phyloP scores from a whole-genome alignment of 345 rosid genomes.

The Alliaria petiolata region DNA sequence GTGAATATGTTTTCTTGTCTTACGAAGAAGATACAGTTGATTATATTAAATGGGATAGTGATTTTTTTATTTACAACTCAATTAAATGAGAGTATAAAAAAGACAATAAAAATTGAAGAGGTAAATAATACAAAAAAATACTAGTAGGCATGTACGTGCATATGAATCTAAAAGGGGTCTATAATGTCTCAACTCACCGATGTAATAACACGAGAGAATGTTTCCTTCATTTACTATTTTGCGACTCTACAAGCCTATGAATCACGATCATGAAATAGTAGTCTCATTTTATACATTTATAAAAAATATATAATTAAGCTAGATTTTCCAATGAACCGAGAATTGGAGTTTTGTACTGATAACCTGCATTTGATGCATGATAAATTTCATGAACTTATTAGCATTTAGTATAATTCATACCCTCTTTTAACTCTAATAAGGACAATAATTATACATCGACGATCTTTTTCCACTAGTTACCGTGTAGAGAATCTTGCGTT shows the following conservation, averaged over 20 bases:
- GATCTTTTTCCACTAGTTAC: background rate
- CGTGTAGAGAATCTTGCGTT: background rate
- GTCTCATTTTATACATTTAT: background rate
- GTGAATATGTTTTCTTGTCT: background rate
- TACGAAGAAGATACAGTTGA: background rate
- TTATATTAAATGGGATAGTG: background rate
- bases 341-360: background rate
- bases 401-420: background rate
- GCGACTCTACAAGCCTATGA: background rate
- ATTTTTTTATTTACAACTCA: background rate
- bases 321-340: background rate
- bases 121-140: no score
- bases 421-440: background rate
- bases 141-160: constrained; percentile 13
- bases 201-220: constrained; percentile 31
- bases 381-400: background rate
- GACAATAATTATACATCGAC: background rate
- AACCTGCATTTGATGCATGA: background rate
- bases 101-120: no score
- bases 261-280: background rate
- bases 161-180: constrained; percentile 19
- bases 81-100: background rate
- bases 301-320: background rate
- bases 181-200: constrained; percentile 16
- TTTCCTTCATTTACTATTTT: constrained; percentile 17